Evolutionary conservation across 2,329 filamentous ascomycete genomes (phyloP), one percentile per base, ranked within the genome.

Genomic region (Monosporascus sp.): DNA sequence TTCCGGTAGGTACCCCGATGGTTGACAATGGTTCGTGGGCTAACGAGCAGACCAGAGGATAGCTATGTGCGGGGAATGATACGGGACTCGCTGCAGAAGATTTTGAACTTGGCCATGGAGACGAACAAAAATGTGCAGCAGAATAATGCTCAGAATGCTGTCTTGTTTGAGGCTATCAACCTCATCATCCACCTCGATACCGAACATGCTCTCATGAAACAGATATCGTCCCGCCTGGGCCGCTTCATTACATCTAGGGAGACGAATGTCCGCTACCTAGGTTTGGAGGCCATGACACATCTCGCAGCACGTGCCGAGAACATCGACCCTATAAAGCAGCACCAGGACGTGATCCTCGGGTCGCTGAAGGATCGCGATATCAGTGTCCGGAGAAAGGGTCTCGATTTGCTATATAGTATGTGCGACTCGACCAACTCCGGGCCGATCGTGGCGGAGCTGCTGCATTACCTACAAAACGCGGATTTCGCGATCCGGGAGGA

Each of bases 381-480:
- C 64, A 97, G 93, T 67, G 94, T 99, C 46, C 86, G 95, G 55
- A 84, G 94, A 62, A 97, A 99, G 72, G 94, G 93, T 54, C 80
- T 99, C 47, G 95, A 99, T 72, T 75, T 99, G 52, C 81, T 99
- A 37, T 99, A 99, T 81, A 99, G 94, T 83, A 99, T 99, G 94
- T 99, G 95, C 70, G 94, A 99, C 71, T 83, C 89, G 37, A 87
- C 87, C n/a, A 99, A 99, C 70, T 91, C 94, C 7, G 88, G 90
- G 59, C 86, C 90, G 9, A 96, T 99, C 60, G 94, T 99, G 39
- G 88, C 89, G 55, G 94, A 99, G 73, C 84, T 99, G 49, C 75
- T 99, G 50, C 90, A 93, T 61, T 97, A 97, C 70, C 81, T 99
- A 8, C 93, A 97, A 66, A 96, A 90, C 52, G 94, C 94, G 47